These are phyloP conservation scores for Sphenostylis stenocarpa DNA, from an alignment of 306 rosid species.

Conservation along the genomic window DNA sequence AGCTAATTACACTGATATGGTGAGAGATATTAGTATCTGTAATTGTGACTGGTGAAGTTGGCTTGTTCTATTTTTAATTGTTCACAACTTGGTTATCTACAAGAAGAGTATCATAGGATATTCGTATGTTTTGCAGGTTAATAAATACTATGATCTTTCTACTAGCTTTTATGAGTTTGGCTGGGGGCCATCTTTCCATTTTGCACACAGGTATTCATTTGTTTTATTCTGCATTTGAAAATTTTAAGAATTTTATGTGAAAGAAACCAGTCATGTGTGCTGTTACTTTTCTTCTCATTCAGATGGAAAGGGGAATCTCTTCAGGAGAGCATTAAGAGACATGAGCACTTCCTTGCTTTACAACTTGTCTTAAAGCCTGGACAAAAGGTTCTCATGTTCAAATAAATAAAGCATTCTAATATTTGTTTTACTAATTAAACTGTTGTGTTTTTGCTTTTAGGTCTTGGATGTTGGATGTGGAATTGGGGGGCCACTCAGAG, in stretches of 20 bases:
- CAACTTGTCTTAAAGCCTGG: conserved; percentile 81
- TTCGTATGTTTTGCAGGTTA: conserved; percentile 62
- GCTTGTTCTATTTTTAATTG: background rate
- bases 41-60: background rate
- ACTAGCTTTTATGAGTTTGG: conserved; percentile 96
- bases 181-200: conserved; percentile 98
- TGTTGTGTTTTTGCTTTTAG: conserved; percentile 32
- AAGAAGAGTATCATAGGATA: background rate
- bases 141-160: conserved; percentile 84
- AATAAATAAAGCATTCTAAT: conserved; percentile 2
- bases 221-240: background rate
- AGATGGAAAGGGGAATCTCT: conserved; percentile 93
- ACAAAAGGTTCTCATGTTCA: conserved; percentile 64
- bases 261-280: background rate
- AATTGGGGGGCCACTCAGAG: conserved; percentile 91
- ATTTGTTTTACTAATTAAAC: background rate
- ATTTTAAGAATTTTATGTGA: background rate
- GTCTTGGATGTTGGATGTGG: conserved; percentile 98
- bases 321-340: conserved; percentile 85
- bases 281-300: conserved; percentile 17
- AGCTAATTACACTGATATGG: conserved; percentile 78
- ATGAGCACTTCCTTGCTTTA: conserved; percentile 89
- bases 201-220: conserved; percentile 68
- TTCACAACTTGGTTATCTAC: no score
- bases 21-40: conserved; percentile 34